Evolutionary conservation across 768 basidiomycete species (phyloP), one percentile per base, ranked within the genome.

Genomic region (Tylopilus sp.): DNA sequence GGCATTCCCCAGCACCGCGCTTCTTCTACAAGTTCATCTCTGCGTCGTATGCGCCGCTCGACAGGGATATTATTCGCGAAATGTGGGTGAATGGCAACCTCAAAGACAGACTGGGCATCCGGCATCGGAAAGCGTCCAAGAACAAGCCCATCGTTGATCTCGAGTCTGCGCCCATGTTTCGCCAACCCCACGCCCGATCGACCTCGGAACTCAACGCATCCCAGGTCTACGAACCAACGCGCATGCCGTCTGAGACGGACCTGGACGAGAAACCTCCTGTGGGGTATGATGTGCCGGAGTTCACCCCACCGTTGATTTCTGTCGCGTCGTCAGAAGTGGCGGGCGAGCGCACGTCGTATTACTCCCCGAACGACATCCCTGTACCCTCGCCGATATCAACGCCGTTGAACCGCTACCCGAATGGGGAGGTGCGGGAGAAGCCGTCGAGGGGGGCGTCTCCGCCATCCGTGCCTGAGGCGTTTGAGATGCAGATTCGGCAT

Each of bases 41-140:
- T 10, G 75, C 83, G 1, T 78, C 84, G 1, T 97, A 94, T 61
- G 71, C 67, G 43, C 94, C 95, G 3, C 73, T 84, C 17, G 95
- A 98, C 75, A 87, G 83, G 65, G 90, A 97, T 60, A 85, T 98
- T 50, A 76, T 98, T 8, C 85, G 95, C 25, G 95, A 98, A 74
- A 87, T 84, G 81, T 92, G 89, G 90, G 88, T 92, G 4, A 62
- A 68, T 51, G 91, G 91, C 4, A 83, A 91, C 62, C 75, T 93
- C 50, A 93, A 93, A 65, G 89, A 91, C 56, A 81, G 76, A 36
- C 74, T 93, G 4, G 91, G 91, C 3, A 78, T 93, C 49, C 68
- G 73, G 31, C 87, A 84, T 59, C 79, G 83, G 35, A 82, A 81
- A 44, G 68, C 68, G 30, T 80, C 74, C 61, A 78, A 77, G 53